Conservation (phyloP, 495 filamentous ascomycete genomes). For the Aspergillus hancockii region DNA sequence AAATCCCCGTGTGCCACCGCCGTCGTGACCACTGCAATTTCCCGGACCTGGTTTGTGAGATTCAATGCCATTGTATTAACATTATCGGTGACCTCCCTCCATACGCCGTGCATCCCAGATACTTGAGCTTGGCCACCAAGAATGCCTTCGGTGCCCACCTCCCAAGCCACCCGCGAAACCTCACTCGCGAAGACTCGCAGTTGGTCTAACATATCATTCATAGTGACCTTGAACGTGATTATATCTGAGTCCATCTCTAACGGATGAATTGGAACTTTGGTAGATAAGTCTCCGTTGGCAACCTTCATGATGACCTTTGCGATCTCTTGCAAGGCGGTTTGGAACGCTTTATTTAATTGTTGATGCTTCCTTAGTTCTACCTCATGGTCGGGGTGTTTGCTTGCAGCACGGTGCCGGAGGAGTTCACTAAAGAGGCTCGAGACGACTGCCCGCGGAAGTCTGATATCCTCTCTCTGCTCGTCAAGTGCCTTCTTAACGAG, state of each 20-base stretch:
- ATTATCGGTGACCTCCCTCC: constrained; percentile 97
- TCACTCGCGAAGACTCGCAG: constrained; percentile 96
- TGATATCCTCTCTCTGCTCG: constrained; percentile 75
- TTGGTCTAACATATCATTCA: constrained; percentile 99
- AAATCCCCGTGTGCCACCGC: constrained; percentile 96
- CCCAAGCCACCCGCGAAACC: constrained; percentile 92
- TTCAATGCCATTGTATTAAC: constrained; percentile 98
- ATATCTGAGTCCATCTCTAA: constrained; percentile 99
- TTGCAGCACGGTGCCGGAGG: constrained; percentile 59
- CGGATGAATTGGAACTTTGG: constrained; percentile 95
- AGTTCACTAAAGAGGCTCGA: constrained; percentile 68
- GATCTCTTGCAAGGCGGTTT: constrained; percentile 97
- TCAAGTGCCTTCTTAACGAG: constrained; percentile 49
- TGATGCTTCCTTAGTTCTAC: constrained; percentile 93
- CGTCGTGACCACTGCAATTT: constrained; percentile 95
- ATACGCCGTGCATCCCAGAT: constrained; percentile 92
- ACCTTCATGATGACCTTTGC: constrained; percentile 95
- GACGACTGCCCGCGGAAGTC: constrained; percentile 64
- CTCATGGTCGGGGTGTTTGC: constrained; percentile 61
- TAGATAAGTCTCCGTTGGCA: constrained; percentile 92
- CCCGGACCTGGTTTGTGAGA: constrained; percentile 83
- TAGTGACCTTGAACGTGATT: constrained; percentile 93
- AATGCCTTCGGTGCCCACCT: constrained; percentile 97
- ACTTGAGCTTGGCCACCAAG: constrained; percentile 95
- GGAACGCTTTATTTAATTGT: constrained; percentile 97